These are phyloP conservation scores for Starmerella bombi DNA, from an alignment of 805 yeast genomes.

Conservation along the genomic window DNA sequence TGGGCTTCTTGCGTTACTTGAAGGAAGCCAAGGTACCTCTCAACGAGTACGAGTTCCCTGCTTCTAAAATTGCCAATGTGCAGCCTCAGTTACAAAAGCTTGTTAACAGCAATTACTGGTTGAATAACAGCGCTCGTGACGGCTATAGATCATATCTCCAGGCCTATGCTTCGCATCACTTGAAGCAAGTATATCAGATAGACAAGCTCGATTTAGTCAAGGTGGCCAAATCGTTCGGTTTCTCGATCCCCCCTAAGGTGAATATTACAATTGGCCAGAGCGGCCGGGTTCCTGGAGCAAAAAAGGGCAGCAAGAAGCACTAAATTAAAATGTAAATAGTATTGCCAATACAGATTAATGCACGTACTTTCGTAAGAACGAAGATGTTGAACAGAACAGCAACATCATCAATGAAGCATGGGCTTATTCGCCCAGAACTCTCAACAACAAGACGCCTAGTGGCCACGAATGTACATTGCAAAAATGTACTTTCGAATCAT, in stretches of 20 bases:
- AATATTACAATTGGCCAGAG: constrained; percentile 92
- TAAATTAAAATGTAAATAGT: neutral
- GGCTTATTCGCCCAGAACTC: too few species aligned
- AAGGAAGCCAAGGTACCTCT: constrained; percentile 95
- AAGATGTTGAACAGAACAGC: too few species aligned
- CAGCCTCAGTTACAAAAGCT: constrained; percentile 87
- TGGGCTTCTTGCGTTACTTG: constrained; percentile 86
- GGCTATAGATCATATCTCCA: constrained; percentile 94
- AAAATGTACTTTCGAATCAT: too few species aligned
- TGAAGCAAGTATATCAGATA: constrained; percentile 91
- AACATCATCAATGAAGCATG: too few species aligned
- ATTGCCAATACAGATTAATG: neutral
- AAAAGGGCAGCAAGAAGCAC: constrained; percentile 2
- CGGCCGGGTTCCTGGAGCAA: constrained; percentile 30
- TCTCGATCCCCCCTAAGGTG: constrained; percentile 85
- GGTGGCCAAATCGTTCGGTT: constrained; percentile 93
- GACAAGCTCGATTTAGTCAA: constrained; percentile 88
- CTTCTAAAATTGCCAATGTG: constrained; percentile 87
- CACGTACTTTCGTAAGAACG: neutral
- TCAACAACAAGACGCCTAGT: too few species aligned
- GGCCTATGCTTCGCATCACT: constrained; percentile 92
- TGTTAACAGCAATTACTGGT: constrained; percentile 81
- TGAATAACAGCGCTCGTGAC: constrained; percentile 89
- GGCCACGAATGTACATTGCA: too few species aligned
- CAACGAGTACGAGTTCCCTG: constrained; percentile 93